Evolutionary conservation across 192 early-diverging fungal species (phyloP).

Genomic region (Mortierella antarctica): DNA sequence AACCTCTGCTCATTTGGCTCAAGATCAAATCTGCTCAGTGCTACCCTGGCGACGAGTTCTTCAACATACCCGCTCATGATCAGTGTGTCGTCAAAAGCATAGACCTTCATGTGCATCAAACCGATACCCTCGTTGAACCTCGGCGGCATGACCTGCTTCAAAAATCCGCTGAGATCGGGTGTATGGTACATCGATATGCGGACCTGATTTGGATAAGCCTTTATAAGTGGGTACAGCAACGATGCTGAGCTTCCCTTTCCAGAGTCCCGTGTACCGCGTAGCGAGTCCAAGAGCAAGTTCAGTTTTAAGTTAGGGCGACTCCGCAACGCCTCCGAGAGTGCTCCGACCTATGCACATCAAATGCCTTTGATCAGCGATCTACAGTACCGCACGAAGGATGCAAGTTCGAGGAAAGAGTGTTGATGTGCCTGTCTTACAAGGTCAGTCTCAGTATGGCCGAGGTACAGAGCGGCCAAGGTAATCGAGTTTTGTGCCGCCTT

Average conservation of each 20-base stretch:
- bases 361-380: not conserved
- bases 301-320: constrained; percentile 66
- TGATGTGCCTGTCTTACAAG: constrained; percentile 60
- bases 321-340: constrained; percentile 68
- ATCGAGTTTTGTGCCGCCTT: constrained; percentile 74
- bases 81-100: constrained; percentile 87
- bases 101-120: constrained; percentile 94
- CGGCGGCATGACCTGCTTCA: constrained; percentile 80
- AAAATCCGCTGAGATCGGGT: constrained; percentile 77
- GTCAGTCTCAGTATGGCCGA: constrained; percentile 85
- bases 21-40: too few species aligned
- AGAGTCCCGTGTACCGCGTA: constrained; percentile 81
- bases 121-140: constrained; percentile 95
- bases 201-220: constrained; percentile 74
- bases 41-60: too few species aligned
- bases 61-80: constrained; percentile 79
- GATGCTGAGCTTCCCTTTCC: constrained; percentile 70
- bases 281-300: constrained; percentile 86
- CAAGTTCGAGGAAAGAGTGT: not conserved
- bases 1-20: too few species aligned
- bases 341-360: constrained; percentile 58
- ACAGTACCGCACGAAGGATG: not conserved
- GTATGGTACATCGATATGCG: constrained; percentile 88
- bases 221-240: constrained; percentile 70
- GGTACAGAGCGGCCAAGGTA: constrained; percentile 89